Evolutionary conservation across 176 grass and related monocot genomes (phyloP), one percentile per base, ranked within the genome.

Genomic region (Rhipidocladum racemiflorum): DNA sequence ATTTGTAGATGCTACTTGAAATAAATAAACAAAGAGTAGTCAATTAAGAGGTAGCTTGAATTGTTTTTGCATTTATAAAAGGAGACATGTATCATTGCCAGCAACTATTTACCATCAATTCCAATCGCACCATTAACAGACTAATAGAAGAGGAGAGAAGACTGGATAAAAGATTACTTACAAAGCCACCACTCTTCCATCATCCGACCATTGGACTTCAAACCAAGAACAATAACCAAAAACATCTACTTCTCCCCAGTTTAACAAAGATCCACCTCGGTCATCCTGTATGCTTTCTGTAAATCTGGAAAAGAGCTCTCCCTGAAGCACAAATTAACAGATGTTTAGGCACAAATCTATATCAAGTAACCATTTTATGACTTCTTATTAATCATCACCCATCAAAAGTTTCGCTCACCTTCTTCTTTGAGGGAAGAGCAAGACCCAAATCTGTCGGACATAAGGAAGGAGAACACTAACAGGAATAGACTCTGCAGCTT

Each of bases 121-220:
- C 25, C 7, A 13, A 53, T 72, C 23, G 15, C 42, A 7, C 16
- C 12, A 28, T 12, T 10, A 17, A 40, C 24, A 44, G 35, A 60
- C 6, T 59, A 28, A 12, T 11, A 77, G 32, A 80, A 75, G 23
- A 73, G 55, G 9, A 57, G 13, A 83, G 38, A 49, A 71, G 45
- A 55, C 34, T 62, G 61, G 57, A 40, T 25, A 82, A 69, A 73
- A 54, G 28, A 30, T 30, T 30, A 88, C 93, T 92, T 88, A 96
- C 93, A 68, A 82, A 45, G 77, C 46, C 65, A 77, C 61, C 20
- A 80, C 68, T 72, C 74, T 72, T 28, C 57, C 65, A 62, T 84
- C 86, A 8, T 83, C 61, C 25, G 68, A 90, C 40, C 85, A 88
- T 1, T 34, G 66, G 46, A 90, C 68, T 62, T 61, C 83, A 68